Evolutionary conservation across 495 filamentous ascomycete species (phyloP).

Genomic region (Saxophila tyrrhenica): DNA sequence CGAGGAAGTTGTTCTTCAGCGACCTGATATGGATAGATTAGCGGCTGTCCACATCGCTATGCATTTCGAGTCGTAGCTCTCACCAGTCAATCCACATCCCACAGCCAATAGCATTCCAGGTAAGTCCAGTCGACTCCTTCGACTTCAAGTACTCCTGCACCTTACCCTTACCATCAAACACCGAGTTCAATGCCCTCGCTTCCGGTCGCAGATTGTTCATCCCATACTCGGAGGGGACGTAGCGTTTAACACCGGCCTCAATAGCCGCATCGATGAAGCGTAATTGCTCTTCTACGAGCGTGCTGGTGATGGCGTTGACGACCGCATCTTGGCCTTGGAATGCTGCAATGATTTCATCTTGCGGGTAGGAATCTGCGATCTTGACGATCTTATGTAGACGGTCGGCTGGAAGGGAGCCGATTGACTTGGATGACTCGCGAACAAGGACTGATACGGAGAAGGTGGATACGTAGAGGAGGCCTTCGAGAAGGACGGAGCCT

Average conservation of each 20-base stretch:
- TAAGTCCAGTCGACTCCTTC: constrained; percentile 32
- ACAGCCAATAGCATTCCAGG: constrained; percentile 37
- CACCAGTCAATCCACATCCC: constrained; percentile 41
- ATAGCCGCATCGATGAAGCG: constrained; percentile 30
- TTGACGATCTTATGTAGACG: constrained; percentile 35
- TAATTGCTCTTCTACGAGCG: constrained; percentile 19
- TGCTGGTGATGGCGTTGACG: constrained; percentile 27
- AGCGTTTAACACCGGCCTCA: constrained; percentile 29
- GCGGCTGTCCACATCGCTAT: constrained; percentile 30
- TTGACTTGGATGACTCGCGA: constrained; percentile 36
- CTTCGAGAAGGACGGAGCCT: constrained; percentile 43
- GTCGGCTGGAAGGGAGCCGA: constrained; percentile 28
- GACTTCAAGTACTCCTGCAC: constrained; percentile 36
- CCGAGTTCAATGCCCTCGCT: constrained; percentile 26
- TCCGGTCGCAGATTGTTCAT: constrained; percentile 23
- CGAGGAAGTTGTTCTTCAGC: too few relatives aligned
- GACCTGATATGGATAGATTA: too few relatives aligned
- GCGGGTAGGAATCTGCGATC: constrained; percentile 21
- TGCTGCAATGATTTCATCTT: constrained; percentile 46
- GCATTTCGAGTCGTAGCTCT: constrained; percentile 28
- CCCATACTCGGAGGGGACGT: constrained; percentile 31
- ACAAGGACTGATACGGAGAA: constrained; percentile 51
- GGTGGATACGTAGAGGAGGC: constrained; percentile 38
- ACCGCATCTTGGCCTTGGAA: constrained; percentile 40
- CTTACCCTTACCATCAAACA: constrained; percentile 35